Conservation (phyloP, 345 rosid genomes). For the Hibiscus mutabilis region DNA sequence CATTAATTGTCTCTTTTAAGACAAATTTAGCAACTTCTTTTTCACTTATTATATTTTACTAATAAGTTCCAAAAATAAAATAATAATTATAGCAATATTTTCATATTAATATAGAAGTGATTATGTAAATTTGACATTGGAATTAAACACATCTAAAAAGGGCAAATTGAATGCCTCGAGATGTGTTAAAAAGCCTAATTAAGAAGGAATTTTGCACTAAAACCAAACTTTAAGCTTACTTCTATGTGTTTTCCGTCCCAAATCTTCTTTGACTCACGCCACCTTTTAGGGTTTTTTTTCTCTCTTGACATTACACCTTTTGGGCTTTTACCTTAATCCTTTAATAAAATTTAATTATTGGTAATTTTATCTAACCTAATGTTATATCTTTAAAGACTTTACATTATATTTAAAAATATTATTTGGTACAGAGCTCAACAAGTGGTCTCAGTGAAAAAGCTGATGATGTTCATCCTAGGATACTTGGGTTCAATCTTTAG, state of each 20-base stretch:
- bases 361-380: no score
- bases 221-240: not conserved
- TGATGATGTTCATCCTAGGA: no score
- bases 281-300: no score
- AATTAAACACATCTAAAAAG: not conserved
- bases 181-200: not conserved
- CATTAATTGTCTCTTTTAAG: not conserved
- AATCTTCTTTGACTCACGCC: not conserved
- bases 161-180: not conserved
- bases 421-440: no score
- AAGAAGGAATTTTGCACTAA: slow-evolving; percentile 4
- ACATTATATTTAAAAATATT: no score
- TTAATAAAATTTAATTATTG: no score
- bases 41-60: not conserved
- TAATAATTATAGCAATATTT: not conserved
- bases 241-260: not conserved
- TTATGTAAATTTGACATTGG: not conserved
- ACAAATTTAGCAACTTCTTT: not conserved
- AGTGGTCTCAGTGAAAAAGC: no score
- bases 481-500: no score
- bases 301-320: no score
- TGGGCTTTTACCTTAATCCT: not conserved
- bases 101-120: not conserved
- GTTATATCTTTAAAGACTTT: no score
- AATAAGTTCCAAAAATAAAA: not conserved